A percentile compares a stretch with the other conserved stretches of the same genome.
Conservation (phyloP, 2,329 filamentous ascomycete species). For the Colletotrichum euphorbiae region DNA sequence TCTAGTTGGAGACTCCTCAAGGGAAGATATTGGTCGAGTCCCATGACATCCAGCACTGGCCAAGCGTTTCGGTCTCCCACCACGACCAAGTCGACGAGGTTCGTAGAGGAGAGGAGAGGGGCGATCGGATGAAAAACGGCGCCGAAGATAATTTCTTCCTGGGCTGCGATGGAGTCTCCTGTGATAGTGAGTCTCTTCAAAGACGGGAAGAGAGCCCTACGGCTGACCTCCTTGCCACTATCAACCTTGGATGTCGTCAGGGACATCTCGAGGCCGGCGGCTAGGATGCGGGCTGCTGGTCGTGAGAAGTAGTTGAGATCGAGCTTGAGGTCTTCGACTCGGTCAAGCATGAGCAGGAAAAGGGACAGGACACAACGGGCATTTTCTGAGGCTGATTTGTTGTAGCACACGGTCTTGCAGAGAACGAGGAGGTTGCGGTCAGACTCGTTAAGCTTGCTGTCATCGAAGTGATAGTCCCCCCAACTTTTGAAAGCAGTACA, state of each 20-base stretch:
- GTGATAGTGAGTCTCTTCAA: not conserved
- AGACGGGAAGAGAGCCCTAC: conserved; percentile 5
- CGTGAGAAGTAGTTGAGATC: not conserved
- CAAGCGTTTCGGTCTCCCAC: not conserved
- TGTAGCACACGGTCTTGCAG: not conserved
- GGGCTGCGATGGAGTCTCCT: not conserved
- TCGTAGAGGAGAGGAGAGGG: conserved; percentile 1
- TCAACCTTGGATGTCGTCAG: too few relatives aligned
- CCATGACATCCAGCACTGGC: not conserved
- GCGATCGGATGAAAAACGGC: not conserved
- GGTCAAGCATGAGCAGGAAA: conserved; percentile 7
- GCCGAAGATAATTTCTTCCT: not conserved
- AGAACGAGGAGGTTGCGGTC: conserved; percentile 21
- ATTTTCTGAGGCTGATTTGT: not conserved
- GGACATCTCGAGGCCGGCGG: conserved; percentile 10
- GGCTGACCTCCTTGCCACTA: not conserved
- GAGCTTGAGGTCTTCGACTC: not conserved
- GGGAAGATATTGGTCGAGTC: not conserved
- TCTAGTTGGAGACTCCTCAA: conserved; percentile 6
- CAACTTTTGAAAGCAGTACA: not conserved
- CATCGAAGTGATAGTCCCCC: not conserved
- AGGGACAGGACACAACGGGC: conserved; percentile 18
- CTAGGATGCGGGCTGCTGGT: not conserved
- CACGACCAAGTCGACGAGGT: not conserved
- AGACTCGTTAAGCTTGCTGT: not conserved